phyloP scores from a whole-genome alignment of 2,329 filamentous ascomycete species.

The Apiospora arundinis region DNA sequence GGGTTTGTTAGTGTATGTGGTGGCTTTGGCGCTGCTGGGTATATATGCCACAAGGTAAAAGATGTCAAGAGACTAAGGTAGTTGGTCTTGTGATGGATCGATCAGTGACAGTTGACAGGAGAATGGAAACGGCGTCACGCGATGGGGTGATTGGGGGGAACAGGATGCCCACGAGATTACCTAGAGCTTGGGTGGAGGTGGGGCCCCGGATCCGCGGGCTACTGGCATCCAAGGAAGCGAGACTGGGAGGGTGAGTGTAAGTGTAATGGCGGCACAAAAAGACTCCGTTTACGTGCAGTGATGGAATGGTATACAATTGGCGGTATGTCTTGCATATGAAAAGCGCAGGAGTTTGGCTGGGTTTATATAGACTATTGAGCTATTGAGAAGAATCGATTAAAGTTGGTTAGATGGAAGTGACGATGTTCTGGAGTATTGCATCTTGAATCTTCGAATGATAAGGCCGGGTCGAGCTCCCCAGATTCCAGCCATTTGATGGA shows the following conservation, averaged over 20 bases:
- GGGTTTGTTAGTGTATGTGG: background rate
- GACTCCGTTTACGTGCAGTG: background rate
- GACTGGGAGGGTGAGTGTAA: background rate
- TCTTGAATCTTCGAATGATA: constrained; percentile 3
- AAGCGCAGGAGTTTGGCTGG: background rate
- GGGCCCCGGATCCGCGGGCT: constrained; percentile 15
- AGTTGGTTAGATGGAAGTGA: background rate
- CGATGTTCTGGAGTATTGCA: constrained; percentile 15
- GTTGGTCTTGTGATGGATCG: constrained; percentile 11
- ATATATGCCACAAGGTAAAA: background rate
- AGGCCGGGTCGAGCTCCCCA: background rate
- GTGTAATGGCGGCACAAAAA: background rate
- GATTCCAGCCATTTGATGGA: background rate
- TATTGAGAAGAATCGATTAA: background rate
- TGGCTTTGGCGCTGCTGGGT: background rate
- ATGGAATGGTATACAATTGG: background rate
- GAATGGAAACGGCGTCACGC: background rate
- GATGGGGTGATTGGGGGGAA: background rate
- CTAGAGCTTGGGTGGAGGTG: constrained; percentile 3
- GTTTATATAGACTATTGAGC: background rate
- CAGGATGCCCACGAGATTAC: constrained; percentile 7
- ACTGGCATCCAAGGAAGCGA: background rate
- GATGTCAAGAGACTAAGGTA: background rate
- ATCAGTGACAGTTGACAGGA: constrained; percentile 12
- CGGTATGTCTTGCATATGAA: background rate